Evolutionary conservation across 306 rosid species (phyloP).

Genomic region (Quercus ilex): DNA sequence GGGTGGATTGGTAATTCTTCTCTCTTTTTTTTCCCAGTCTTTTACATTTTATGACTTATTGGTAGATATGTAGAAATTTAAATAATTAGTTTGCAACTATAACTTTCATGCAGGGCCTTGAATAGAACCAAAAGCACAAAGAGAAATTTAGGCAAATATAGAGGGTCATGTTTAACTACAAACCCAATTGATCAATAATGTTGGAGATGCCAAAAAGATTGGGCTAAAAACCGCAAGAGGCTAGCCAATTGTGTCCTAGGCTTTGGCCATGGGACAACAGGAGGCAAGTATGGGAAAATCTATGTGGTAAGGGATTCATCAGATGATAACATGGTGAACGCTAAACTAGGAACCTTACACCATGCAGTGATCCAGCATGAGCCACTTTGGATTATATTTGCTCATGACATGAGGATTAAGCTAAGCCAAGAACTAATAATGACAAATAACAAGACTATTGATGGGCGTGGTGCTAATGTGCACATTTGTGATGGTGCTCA

Average conservation of each 20-base stretch:
- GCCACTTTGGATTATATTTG: slow-evolving; percentile 43
- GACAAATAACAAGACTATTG: slow-evolving; percentile 46
- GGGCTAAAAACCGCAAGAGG: slow-evolving; percentile 39
- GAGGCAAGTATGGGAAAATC: slow-evolving; percentile 40
- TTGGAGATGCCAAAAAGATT: slow-evolving; percentile 48
- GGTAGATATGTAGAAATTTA: too few species aligned
- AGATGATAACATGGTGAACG: slow-evolving; percentile 29
- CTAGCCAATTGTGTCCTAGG: slow-evolving; percentile 46
- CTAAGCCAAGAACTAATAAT: slow-evolving; percentile 32
- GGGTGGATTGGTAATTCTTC: neutral
- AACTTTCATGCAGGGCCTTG: slow-evolving; percentile 17
- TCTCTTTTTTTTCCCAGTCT: neutral
- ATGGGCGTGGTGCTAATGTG: slow-evolving; percentile 47
- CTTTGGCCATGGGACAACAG: slow-evolving; percentile 39
- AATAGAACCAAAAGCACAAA: slow-evolving; percentile 17
- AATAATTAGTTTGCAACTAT: neutral
- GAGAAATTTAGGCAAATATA: slow-evolving; percentile 18
- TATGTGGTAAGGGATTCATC: slow-evolving; percentile 35
- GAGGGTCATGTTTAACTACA: slow-evolving; percentile 31
- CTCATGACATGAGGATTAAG: slow-evolving; percentile 28
- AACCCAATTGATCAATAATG: slow-evolving; percentile 45
- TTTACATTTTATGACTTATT: too few species aligned
- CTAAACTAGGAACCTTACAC: slow-evolving; percentile 42
- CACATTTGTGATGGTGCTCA: slow-evolving; percentile 43
- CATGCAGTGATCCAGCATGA: slow-evolving; percentile 23